Conservation (phyloP, 805 yeast species). For the Ogataea zsoltii region DNA sequence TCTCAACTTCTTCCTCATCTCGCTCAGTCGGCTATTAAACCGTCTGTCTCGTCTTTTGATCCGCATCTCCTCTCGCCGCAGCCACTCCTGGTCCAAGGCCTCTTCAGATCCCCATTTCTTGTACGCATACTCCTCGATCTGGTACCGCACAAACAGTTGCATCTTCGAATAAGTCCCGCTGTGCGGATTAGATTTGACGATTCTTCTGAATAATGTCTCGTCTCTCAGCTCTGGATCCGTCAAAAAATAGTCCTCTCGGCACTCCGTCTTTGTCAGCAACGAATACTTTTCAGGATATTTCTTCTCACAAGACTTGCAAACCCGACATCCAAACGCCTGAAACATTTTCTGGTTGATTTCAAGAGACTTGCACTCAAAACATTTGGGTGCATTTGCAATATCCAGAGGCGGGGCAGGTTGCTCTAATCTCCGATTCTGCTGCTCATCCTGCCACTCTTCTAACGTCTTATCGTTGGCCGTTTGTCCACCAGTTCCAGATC, state of each 20-base stretch:
- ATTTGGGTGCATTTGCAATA: conserved; percentile 71
- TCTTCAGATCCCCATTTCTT: conserved; percentile 94
- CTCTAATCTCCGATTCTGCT: conserved; percentile 39
- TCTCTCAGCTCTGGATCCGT: conserved; percentile 94
- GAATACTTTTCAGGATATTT: conserved; percentile 85
- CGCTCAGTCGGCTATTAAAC: conserved; percentile 73
- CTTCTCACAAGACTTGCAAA: conserved; percentile 77
- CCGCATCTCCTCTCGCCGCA: conserved; percentile 71
- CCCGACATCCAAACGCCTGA: conserved; percentile 70
- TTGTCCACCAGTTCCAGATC: conserved; percentile 12
- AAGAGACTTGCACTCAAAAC: conserved; percentile 77
- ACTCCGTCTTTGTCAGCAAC: conserved; percentile 90
- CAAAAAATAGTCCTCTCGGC: conserved; percentile 84
- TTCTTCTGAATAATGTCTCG: conserved; percentile 59
- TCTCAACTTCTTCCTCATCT: conserved; percentile 88
- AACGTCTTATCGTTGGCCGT: conserved; percentile 38
- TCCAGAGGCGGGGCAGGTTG: conserved; percentile 75
- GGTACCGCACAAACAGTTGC: conserved; percentile 88
- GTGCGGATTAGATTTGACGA: conserved; percentile 94
- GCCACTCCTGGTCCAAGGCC: conserved; percentile 90
- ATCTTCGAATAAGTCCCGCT: conserved; percentile 83
- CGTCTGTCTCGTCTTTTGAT: conserved; percentile 73
- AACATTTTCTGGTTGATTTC: conserved; percentile 77
- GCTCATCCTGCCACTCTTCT: conserved; percentile 59
- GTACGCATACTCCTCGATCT: conserved; percentile 90